Percentiles rank a stretch among this genome's conserved stretches.
These are phyloP conservation scores for Skeletonema potamos DNA, from an alignment of 108 stramenopile genomes.

Conservation along the genomic window DNA sequence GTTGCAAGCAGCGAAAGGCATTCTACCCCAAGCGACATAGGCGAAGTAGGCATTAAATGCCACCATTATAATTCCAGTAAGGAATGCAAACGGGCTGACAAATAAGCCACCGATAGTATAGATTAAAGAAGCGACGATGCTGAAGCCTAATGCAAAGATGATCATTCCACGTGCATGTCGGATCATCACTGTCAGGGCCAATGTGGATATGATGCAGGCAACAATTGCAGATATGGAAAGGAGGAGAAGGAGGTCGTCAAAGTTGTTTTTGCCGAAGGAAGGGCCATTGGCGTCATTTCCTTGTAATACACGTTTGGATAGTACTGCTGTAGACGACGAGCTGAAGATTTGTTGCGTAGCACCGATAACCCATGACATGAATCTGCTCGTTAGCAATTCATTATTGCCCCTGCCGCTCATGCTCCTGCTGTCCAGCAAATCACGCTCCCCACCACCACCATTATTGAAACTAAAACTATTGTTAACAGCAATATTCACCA, in stretches of 20 bases:
- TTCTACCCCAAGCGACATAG: slow-evolving; percentile 65
- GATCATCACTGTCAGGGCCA: slow-evolving; percentile 47
- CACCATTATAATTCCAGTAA: slow-evolving; percentile 48
- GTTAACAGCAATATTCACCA: slow-evolving; percentile 32
- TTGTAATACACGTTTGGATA: slow-evolving; percentile 10
- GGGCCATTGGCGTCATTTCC: slow-evolving; percentile 18
- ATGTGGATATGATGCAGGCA: slow-evolving; percentile 23
- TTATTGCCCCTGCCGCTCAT: slow-evolving; percentile 7
- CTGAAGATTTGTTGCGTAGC: neutral
- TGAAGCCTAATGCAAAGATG: slow-evolving; percentile 63
- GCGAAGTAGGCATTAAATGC: slow-evolving; percentile 53
- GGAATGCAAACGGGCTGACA: slow-evolving; percentile 40
- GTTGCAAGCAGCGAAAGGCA: slow-evolving; percentile 82
- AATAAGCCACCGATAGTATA: slow-evolving; percentile 34
- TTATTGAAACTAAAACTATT: no score
- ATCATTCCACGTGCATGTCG: slow-evolving; percentile 52
- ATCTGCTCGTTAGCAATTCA: neutral
- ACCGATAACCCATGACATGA: slow-evolving; percentile 14
- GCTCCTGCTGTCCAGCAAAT: neutral
- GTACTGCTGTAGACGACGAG: neutral
- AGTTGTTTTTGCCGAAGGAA: slow-evolving; percentile 25
- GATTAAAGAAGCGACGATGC: slow-evolving; percentile 46
- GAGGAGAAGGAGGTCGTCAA: slow-evolving; percentile 30
- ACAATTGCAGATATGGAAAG: slow-evolving; percentile 27
- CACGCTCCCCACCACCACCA: neutral